These are phyloP conservation scores for Lunasporangiospora selenospora DNA, from an alignment of 192 early-diverging fungal genomes.

Conservation along the genomic window DNA sequence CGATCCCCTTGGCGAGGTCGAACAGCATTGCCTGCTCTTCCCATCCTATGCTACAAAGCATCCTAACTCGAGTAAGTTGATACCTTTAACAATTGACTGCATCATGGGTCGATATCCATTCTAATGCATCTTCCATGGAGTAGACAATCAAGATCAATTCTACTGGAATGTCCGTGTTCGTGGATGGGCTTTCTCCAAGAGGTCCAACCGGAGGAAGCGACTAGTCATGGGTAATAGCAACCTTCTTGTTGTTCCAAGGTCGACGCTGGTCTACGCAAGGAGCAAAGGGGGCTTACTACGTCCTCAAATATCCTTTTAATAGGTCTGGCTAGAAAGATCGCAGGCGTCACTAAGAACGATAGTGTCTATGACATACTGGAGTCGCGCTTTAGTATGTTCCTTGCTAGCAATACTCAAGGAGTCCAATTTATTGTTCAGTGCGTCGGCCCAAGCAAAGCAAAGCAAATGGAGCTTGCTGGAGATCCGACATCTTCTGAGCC, in stretches of 20 bases:
- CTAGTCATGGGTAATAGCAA: conserved; percentile 38
- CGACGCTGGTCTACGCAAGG: too few species aligned
- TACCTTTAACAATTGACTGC: neutral
- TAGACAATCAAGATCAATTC: neutral
- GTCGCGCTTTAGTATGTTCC: conserved; percentile 54
- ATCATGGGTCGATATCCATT: neutral
- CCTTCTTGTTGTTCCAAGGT: too few species aligned
- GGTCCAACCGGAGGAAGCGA: conserved; percentile 43
- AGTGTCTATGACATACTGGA: conserved; percentile 42
- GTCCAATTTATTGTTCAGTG: conserved; percentile 55
- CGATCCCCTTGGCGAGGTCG: neutral
- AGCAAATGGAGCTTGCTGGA: conserved; percentile 37
- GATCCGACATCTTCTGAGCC: conserved; percentile 35
- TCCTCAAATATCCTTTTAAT: too few species aligned
- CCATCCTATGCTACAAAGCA: conserved; percentile 10
- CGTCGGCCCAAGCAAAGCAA: conserved; percentile 49
- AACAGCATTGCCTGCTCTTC: conserved; percentile 18
- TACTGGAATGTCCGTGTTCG: conserved; percentile 17
- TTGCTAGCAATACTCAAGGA: conserved; percentile 57
- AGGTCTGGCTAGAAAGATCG: conserved; percentile 49
- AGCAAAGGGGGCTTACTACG: too few species aligned
- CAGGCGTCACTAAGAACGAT: conserved; percentile 48
- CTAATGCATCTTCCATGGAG: neutral
- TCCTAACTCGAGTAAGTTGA: neutral
- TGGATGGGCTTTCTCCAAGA: conserved; percentile 52